These are phyloP conservation scores for Acephala macrosclerotiorum DNA, from an alignment of 2,329 filamentous ascomycete genomes.

Conservation along the genomic window DNA sequence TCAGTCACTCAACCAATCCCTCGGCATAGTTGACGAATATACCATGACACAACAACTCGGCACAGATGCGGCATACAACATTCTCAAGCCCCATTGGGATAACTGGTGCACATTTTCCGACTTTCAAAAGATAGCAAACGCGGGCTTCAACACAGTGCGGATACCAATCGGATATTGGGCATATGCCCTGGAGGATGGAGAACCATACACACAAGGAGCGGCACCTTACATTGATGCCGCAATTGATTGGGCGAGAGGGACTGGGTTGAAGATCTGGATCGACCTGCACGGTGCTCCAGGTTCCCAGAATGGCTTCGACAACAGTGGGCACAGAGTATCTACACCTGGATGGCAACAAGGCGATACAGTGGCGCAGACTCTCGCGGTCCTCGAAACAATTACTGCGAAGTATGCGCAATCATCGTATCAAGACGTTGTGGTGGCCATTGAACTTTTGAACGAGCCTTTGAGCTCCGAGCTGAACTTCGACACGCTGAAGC, in stretches of 20 bases:
- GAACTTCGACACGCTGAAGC: conserved; percentile 43
- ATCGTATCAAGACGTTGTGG: conserved; percentile 63
- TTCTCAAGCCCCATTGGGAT: conserved; percentile 58
- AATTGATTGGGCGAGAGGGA: conserved; percentile 61
- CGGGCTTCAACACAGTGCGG: conserved; percentile 65
- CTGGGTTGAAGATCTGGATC: conserved; percentile 63
- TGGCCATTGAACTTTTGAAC: conserved; percentile 63
- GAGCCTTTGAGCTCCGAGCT: conserved; percentile 52
- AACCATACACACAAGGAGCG: conserved; percentile 59
- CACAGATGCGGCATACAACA: conserved; percentile 52
- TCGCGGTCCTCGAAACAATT: conserved; percentile 64
- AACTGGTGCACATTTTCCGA: conserved; percentile 49
- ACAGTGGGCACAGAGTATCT: conserved; percentile 59
- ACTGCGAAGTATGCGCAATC: conserved; percentile 62
- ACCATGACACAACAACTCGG: conserved; percentile 54
- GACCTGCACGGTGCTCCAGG: conserved; percentile 64
- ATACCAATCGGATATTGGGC: conserved; percentile 68
- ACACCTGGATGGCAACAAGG: conserved; percentile 54
- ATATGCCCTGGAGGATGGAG: conserved; percentile 55
- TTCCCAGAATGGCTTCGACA: conserved; percentile 68
- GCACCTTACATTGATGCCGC: conserved; percentile 61
- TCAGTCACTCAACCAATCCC: conserved; percentile 44
- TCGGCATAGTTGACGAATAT: conserved; percentile 44
- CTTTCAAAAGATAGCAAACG: conserved; percentile 61
- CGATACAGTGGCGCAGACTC: conserved; percentile 56